Conservation (phyloP, 2,329 filamentous ascomycete species). For the Ophidiomyces ophidiicola region DNA sequence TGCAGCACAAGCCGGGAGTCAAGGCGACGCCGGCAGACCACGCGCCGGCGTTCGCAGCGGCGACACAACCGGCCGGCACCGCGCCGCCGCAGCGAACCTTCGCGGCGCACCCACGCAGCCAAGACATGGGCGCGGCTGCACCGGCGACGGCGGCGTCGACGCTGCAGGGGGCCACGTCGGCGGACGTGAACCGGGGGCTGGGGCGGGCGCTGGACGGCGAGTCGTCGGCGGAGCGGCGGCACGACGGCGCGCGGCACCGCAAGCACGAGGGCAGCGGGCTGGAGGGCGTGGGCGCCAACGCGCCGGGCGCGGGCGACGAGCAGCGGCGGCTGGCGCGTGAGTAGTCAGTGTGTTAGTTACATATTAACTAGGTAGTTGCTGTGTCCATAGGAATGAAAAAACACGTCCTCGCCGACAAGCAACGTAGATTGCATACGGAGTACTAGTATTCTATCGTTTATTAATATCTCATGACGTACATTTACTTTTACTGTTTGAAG, state of each 20-base stretch:
- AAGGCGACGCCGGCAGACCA: constrained; percentile 44
- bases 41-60: constrained; percentile 51
- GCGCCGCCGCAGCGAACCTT: constrained; percentile 45
- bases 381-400: too few species aligned
- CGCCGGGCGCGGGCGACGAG: too few species aligned
- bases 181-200: constrained; percentile 42
- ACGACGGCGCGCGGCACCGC: constrained; percentile 34
- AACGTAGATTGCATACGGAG: too few species aligned
- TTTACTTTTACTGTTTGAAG: too few species aligned
- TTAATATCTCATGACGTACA: too few species aligned
- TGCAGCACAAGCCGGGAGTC: constrained; percentile 51
- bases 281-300: constrained; percentile 34
- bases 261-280: constrained; percentile 34
- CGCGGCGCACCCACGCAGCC: constrained; percentile 32
- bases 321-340: constrained; percentile 1
- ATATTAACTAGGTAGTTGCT: too few species aligned
- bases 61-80: constrained; percentile 50
- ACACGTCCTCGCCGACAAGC: too few species aligned
- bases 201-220: constrained; percentile 42
- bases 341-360: neutral
- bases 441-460: too few species aligned
- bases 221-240: constrained; percentile 36
- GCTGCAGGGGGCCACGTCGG: constrained; percentile 41
- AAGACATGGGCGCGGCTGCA: constrained; percentile 28
- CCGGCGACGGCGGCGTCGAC: constrained; percentile 37